Evolutionary conservation across 2,329 filamentous ascomycete genomes (phyloP).

Genomic region (Aspergillus sp.): DNA sequence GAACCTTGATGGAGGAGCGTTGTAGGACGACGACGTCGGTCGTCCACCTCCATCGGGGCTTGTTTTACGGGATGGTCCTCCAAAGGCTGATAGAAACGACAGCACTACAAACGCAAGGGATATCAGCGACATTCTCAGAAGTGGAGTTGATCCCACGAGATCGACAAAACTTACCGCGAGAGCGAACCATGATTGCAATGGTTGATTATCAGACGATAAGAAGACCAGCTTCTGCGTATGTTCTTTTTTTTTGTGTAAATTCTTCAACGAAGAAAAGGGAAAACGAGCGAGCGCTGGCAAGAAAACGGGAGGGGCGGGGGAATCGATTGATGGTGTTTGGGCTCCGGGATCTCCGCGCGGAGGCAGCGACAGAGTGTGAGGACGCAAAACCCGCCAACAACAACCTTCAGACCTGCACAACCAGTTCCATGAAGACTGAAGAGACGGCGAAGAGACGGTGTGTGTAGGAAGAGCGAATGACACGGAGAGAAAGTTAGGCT

Average conservation of each 20-base stretch:
- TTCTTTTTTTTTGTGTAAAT: not conserved
- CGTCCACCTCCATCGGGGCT: constrained; percentile 31
- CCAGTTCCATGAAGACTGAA: constrained; percentile 19
- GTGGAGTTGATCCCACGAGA: not conserved
- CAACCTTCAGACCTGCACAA: constrained; percentile 9
- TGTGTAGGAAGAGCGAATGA: constrained; percentile 6
- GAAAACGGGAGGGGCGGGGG: constrained; percentile 2
- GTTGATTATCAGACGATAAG: constrained; percentile 9
- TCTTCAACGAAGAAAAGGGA: not conserved
- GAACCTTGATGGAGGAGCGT: constrained; percentile 23
- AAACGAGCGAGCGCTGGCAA: constrained; percentile 4
- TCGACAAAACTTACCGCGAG: constrained; percentile 34
- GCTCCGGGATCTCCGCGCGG: constrained; percentile 18
- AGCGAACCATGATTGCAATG: constrained; percentile 34
- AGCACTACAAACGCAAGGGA: constrained; percentile 60
- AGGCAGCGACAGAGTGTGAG: constrained; percentile 19
- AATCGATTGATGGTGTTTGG: constrained; percentile 8
- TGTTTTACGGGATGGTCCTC: constrained; percentile 40
- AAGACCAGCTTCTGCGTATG: constrained; percentile 17
- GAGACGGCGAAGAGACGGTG: not conserved
- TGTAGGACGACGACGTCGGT: constrained; percentile 20
- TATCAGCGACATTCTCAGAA: constrained; percentile 11
- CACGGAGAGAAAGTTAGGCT: constrained; percentile 1
- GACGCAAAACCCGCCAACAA: constrained; percentile 15
- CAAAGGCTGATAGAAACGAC: constrained; percentile 74